Conservation (phyloP, 768 basidiomycete genomes). For the Russula dissimulans region DNA sequence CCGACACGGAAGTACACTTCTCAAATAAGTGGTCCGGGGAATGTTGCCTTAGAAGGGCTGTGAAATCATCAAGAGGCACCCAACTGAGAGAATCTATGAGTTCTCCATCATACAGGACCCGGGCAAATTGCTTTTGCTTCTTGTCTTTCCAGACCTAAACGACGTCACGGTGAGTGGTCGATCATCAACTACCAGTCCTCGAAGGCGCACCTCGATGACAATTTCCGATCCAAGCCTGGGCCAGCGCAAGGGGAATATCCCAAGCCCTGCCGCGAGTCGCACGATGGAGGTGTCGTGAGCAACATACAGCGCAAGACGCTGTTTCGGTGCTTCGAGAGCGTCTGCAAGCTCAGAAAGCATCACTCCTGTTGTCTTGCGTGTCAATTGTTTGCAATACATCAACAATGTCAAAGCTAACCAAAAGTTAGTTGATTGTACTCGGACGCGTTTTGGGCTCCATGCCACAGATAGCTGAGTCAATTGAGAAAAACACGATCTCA, state of each 20-base stretch:
- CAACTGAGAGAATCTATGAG: constrained; percentile 30
- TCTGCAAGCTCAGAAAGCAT: constrained; percentile 36
- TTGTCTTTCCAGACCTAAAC: constrained; percentile 31
- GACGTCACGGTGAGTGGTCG: not conserved
- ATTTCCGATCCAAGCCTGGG: constrained; percentile 39
- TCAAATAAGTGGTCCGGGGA: constrained; percentile 29
- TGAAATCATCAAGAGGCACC: constrained; percentile 29
- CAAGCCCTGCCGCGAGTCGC: constrained; percentile 30
- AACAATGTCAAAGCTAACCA: constrained; percentile 22
- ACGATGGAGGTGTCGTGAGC: constrained; percentile 39
- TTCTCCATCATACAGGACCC: constrained; percentile 37
- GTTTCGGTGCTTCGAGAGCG: constrained; percentile 26
- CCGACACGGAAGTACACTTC: constrained; percentile 8
- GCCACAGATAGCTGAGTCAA: constrained; percentile 38
- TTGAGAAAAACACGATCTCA: not conserved
- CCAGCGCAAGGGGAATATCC: constrained; percentile 31
- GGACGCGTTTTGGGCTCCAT: constrained; percentile 34
- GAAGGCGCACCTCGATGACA: constrained; percentile 31
- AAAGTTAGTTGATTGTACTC: constrained; percentile 36
- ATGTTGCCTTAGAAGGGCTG: constrained; percentile 25
- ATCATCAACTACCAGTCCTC: not conserved
- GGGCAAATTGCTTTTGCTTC: constrained; percentile 26
- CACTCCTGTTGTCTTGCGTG: constrained; percentile 27
- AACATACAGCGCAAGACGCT: constrained; percentile 33
- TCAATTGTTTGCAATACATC: not conserved